A percentile compares a stretch with the other conserved stretches of the same genome.
Conservation (phyloP, 1,284 basidiomycete genomes). For the Ceratobasidium sp. region DNA sequence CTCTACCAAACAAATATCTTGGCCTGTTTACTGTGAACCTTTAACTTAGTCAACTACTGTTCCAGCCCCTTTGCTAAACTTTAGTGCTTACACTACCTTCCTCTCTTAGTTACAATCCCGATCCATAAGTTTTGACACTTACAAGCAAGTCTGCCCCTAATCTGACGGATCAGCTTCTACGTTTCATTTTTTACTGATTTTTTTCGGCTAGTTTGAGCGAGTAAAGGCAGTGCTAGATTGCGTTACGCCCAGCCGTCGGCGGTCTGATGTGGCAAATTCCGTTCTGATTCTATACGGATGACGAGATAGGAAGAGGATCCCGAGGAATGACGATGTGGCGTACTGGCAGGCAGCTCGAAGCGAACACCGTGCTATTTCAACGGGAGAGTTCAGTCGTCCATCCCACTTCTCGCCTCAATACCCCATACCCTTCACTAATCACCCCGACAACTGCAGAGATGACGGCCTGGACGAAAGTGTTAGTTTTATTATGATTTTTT, state of each 20-base stretch:
- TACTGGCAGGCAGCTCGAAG: neutral
- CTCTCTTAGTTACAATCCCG: too few species aligned
- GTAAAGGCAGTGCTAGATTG: neutral
- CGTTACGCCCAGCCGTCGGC: neutral
- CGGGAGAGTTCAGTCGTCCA: neutral
- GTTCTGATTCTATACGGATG: too few species aligned
- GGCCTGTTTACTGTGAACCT: too few species aligned
- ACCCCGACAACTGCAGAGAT: neutral
- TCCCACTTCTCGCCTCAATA: neutral
- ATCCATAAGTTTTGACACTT: too few species aligned
- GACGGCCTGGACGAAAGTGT: conserved; percentile 12
- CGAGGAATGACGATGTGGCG: neutral
- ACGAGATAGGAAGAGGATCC: neutral
- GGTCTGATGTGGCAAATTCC: neutral
- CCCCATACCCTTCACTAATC: neutral
- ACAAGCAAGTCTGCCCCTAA: neutral
- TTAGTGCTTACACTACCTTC: too few species aligned
- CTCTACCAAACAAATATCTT: too few species aligned
- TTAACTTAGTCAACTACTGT: too few species aligned
- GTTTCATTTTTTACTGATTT: neutral
- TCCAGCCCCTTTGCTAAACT: too few species aligned
- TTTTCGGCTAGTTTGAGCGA: neutral
- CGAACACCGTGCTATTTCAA: neutral
- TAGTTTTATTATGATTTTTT: neutral
- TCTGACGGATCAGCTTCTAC: neutral